Conservation (phyloP, 2,329 filamentous ascomycete genomes). For the Juglanconis juglandina region DNA sequence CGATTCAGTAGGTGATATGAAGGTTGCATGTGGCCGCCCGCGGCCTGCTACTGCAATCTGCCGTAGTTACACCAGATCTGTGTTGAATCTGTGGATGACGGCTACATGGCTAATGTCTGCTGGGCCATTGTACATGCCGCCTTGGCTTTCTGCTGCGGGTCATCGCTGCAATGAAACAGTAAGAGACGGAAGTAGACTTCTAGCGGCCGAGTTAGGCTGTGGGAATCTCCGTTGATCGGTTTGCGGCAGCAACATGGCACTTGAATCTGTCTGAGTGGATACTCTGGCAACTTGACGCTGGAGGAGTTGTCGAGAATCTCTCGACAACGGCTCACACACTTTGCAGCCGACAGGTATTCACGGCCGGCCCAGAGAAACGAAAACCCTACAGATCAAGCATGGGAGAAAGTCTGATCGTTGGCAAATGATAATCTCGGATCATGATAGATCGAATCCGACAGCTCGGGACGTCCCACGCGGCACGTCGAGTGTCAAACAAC, state of each 20-base stretch:
- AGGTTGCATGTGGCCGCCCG: conserved; percentile 15
- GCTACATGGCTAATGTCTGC: background rate
- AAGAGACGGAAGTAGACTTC: background rate
- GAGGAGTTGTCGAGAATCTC: background rate
- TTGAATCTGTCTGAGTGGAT: background rate
- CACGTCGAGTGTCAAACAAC: conserved; percentile 10
- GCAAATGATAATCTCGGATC: background rate
- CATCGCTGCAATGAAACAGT: conserved; percentile 13
- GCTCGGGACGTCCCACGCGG: conserved; percentile 13
- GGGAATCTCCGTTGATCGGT: background rate
- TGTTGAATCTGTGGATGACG: conserved; percentile 8
- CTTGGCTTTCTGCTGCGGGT: conserved; percentile 1
- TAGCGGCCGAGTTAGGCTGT: conserved; percentile 4
- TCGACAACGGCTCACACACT: no score
- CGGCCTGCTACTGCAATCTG: conserved; percentile 20
- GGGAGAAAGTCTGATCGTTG: background rate
- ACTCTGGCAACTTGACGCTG: background rate
- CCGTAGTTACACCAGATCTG: conserved; percentile 21
- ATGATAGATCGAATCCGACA: conserved; percentile 11
- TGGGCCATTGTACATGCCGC: background rate
- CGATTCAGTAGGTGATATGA: conserved; percentile 18
- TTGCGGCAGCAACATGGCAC: background rate
- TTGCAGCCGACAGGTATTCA: background rate
- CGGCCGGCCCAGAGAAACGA: background rate
- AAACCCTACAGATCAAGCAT: background rate